A percentile compares a stretch with the other conserved stretches of the same genome.
Evolutionary conservation across 176 grass and related monocot species (phyloP).

Genomic region (Phragmites australis): DNA sequence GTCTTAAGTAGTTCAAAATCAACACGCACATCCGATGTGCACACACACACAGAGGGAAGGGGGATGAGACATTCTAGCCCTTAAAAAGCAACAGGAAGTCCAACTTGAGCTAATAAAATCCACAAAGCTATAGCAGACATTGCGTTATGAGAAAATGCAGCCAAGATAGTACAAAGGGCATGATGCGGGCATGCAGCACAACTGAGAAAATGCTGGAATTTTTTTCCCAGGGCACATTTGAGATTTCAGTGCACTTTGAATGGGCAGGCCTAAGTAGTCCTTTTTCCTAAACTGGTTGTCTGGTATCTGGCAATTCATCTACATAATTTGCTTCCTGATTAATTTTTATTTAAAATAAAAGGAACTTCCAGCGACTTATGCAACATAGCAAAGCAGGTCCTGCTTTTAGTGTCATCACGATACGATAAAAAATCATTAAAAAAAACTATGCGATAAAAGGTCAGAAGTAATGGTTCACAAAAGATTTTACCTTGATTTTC

Average conservation of each 20-base stretch:
- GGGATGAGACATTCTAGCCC: no score
- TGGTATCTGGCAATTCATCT: neutral
- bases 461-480: slow-evolving; percentile 14
- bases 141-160: slow-evolving; percentile 23
- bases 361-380: neutral
- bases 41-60: neutral
- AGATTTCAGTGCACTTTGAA: neutral
- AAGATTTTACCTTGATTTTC: slow-evolving; percentile 49
- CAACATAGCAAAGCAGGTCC: slow-evolving; percentile 1
- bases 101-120: neutral
- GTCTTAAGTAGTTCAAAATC: slow-evolving; percentile 1
- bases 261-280: neutral
- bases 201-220: neutral
- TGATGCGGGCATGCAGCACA: no score
- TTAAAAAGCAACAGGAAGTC: neutral
- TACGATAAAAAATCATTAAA: neutral
- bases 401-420: no score
- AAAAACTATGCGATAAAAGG: slow-evolving; percentile 8
- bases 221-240: neutral
- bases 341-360: neutral
- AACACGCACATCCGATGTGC: neutral
- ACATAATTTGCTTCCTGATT: slow-evolving; percentile 27
- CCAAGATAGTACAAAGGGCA: slow-evolving; percentile 6
- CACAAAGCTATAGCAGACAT: slow-evolving; percentile 10
- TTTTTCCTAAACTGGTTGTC: neutral